Evolutionary conservation across 164 flowering plant species (phyloP).

Genomic region (Macadamia integrifolia): DNA sequence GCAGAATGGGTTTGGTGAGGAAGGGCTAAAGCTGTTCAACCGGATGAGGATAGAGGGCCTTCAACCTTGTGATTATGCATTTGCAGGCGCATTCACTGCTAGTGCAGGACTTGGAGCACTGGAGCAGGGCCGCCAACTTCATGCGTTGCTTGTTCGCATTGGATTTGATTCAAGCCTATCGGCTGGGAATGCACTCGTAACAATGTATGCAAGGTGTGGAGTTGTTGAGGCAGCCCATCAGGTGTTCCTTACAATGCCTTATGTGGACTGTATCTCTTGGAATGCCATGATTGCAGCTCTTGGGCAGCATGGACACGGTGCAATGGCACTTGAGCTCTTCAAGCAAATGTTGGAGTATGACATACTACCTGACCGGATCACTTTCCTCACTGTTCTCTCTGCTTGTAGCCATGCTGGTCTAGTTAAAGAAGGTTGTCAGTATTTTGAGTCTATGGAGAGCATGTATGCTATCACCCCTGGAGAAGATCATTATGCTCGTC

Average conservation of each 20-base stretch:
- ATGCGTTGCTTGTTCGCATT: slow-evolving; percentile 45
- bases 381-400: slow-evolving; percentile 68
- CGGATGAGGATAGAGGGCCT: slow-evolving; percentile 49
- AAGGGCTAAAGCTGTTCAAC: slow-evolving; percentile 56
- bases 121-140: slow-evolving; percentile 70
- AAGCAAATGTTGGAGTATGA: slow-evolving; percentile 55
- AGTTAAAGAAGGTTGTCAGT: slow-evolving; percentile 51
- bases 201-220: slow-evolving; percentile 84
- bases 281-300: slow-evolving; percentile 64
- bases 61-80: slow-evolving; percentile 68
- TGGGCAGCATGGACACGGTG: slow-evolving; percentile 78
- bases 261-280: slow-evolving; percentile 48
- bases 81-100: slow-evolving; percentile 64
- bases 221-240: slow-evolving; percentile 48
- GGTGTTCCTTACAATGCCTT: slow-evolving; percentile 52
- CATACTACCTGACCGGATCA: slow-evolving; percentile 59
- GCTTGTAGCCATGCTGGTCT: slow-evolving; percentile 83
- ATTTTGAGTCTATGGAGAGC: slow-evolving; percentile 50
- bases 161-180: slow-evolving; percentile 74
- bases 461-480: slow-evolving; percentile 52
- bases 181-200: slow-evolving; percentile 63
- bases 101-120: slow-evolving; percentile 70
- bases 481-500: slow-evolving; percentile 76
- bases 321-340: slow-evolving; percentile 48
- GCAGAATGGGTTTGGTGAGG: slow-evolving; percentile 67